Base-by-base conservation (phyloP, 805 yeast genomes). In the Saccharomyces cerevisiae region DNA sequence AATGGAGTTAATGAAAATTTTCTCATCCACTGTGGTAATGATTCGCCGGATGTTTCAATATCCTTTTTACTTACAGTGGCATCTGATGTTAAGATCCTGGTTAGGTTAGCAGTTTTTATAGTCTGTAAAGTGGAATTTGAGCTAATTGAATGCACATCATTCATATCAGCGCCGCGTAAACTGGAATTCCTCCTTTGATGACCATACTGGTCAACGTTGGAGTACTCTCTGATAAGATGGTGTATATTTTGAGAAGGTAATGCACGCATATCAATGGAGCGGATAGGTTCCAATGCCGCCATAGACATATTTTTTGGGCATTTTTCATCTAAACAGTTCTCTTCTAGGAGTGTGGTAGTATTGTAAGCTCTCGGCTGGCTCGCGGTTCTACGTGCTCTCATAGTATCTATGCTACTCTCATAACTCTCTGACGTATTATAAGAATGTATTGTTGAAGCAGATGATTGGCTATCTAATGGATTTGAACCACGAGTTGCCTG, bases 171-270 rank as follows among this genome's bases (percentile, higher is more conserved):
- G 17, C 43, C 22, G 11, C 8, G 2, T 9, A 36, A 17, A 36
- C 50, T 48, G 2, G 65, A 58, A 22, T 56, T 57, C 47, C 59
- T 59, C 55, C 70, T 63, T 21, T 53, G 58, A 13, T 60, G 54
- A 36, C 73, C 73, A 47, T 57, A 67, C 53, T 69, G 70, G 51
- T 70, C 72, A 4, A 65, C 70, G 47, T 66, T 64, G 0, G 73
- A 66, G 59, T 81, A 81, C 49, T 78, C 79, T 36, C 72, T 65
- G 46, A 81, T 77, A 14, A 81, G 71, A 53, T 78, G 80, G 32
- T 68, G 61, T 49, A 78, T 69, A 11, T 62, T 71, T 56, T 79
- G 77, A 1, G 81, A 59, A 2, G 79, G 78, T 55, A 65, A 50
- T 24, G 64, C 66, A 46, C 77, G 62, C 8, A 73, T 51, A 51